Evolutionary conservation across 345 rosid species (phyloP), one percentile per base, ranked within the genome.

Genomic region (Brassica cretica): DNA sequence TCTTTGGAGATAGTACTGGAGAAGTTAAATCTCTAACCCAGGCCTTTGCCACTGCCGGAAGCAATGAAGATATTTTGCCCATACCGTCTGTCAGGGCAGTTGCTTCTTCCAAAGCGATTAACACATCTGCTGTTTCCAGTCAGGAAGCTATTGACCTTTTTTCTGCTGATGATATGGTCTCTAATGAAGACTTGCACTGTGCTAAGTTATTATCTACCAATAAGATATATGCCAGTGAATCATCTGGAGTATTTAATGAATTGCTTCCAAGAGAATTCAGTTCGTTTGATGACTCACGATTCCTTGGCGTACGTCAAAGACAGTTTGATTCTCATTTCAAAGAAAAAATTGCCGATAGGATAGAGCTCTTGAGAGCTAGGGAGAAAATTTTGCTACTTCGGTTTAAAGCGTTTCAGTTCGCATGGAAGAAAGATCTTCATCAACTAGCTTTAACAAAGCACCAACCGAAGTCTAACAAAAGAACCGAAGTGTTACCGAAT

Each of bases 391-490:
- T 90, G 49, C 80, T 86, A 19, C 90, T 93, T 37, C 90, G 93
- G 86, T 93, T 87, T 78, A 96, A 87, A 84, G 92, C 88, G 19
- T 85, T 89, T 81, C 87, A 84, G 74, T 88, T 85, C 72, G 73
- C 84, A 16, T 96, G 99, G 99, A 93, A 87, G 87, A 97, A 91
- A 82, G 99, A 96, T 80, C 29, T 87, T 85, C 86, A 75, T 15
- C 75, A 84, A 76, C 87, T 82, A 19, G 87, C 89, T 18, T 71
- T 81, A 25, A 78, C 85, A 79, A 96, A 89, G 84, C 76, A 65
- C 51, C 88, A 87, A 62, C 85, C 89, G 32, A 93, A 86, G 79
- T 84, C 93, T 76, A 94, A 87, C 67, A 90, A 84, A 75, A 93
- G 88, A 85, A 64, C 65, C 53, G 97, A 93, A 39, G 71, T 80